Evolutionary conservation across 116 monocot genomes (phyloP).

Genomic region (Papilionanthe hybrid): DNA sequence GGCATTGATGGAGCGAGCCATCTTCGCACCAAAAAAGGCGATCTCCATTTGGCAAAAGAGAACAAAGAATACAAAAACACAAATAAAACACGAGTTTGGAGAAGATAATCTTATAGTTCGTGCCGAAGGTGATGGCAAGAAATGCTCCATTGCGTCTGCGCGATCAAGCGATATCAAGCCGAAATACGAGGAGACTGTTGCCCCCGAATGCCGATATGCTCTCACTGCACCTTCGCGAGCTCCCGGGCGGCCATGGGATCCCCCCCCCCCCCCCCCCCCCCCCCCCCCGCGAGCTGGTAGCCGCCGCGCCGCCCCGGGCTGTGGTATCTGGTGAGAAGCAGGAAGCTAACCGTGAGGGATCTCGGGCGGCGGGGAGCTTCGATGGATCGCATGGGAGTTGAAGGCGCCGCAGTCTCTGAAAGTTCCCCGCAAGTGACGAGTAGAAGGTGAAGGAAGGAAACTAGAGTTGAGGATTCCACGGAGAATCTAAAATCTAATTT

Average conservation of each 20-base stretch:
- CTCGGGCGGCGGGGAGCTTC: not conserved
- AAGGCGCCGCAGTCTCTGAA: not conserved
- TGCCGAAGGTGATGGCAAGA: constrained; percentile 66
- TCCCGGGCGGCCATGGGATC: not conserved
- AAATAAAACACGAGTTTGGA: not conserved
- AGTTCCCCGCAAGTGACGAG: not conserved
- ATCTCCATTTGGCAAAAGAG: not conserved
- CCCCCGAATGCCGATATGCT: constrained; percentile 43
- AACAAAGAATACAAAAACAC: not conserved
- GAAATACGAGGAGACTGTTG: constrained; percentile 14
- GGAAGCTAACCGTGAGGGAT: not conserved
- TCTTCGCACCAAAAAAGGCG: not conserved
- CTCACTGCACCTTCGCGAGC: constrained; percentile 17
- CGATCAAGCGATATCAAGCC: constrained; percentile 35
- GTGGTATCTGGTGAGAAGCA: not conserved
- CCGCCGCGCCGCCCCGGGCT: not conserved
- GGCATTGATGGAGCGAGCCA: not conserved
- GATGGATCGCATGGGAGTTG: not conserved
- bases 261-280: no score
- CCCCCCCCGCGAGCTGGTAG: no score
- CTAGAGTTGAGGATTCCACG: constrained; percentile 2
- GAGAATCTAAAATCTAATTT: constrained; percentile 1
- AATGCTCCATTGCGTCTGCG: constrained; percentile 50
- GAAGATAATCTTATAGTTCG: not conserved
- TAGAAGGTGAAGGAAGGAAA: not conserved